A percentile compares a stretch with the other conserved stretches of the same genome.
phyloP scores from a whole-genome alignment of 768 basidiomycete species.

The Lenzites betulinus region DNA sequence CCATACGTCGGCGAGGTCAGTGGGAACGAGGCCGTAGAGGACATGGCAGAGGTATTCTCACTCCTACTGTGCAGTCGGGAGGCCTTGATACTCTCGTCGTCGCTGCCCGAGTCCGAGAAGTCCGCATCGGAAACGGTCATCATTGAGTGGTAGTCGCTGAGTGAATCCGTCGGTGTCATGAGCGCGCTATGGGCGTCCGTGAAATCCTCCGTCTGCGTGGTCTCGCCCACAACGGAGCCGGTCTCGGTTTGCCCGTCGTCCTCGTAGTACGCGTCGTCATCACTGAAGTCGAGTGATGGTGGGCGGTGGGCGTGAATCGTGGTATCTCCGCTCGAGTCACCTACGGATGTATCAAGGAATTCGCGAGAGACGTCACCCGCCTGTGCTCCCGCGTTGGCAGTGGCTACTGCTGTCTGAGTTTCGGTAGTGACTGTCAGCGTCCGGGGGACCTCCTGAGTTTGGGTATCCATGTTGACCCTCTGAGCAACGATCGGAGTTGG shows the following conservation, averaged over 20 bases:
- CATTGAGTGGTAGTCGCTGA: constrained; percentile 78
- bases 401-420: constrained; percentile 21
- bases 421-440: constrained; percentile 15
- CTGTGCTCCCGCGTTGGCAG: not conserved
- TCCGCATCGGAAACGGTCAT: constrained; percentile 70
- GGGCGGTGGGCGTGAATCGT: constrained; percentile 27
- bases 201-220: constrained; percentile 71
- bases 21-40: constrained; percentile 26
- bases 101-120: constrained; percentile 57
- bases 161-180: constrained; percentile 63
- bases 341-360: constrained; percentile 15
- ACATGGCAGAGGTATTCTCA: constrained; percentile 30
- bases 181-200: constrained; percentile 71
- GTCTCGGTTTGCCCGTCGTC: constrained; percentile 56
- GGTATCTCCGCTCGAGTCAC: constrained; percentile 35
- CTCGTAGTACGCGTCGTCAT: constrained; percentile 33
- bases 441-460: constrained; percentile 17
- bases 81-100: constrained; percentile 75
- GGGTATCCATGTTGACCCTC: constrained; percentile 28
- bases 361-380: not conserved
- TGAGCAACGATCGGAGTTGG: constrained; percentile 21
- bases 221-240: constrained; percentile 49
- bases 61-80: constrained; percentile 43
- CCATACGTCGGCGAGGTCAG: constrained; percentile 13
- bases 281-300: constrained; percentile 2